phyloP scores from a whole-genome alignment of 2,329 filamentous ascomycete genomes.

The Aspergillus amoenus region DNA sequence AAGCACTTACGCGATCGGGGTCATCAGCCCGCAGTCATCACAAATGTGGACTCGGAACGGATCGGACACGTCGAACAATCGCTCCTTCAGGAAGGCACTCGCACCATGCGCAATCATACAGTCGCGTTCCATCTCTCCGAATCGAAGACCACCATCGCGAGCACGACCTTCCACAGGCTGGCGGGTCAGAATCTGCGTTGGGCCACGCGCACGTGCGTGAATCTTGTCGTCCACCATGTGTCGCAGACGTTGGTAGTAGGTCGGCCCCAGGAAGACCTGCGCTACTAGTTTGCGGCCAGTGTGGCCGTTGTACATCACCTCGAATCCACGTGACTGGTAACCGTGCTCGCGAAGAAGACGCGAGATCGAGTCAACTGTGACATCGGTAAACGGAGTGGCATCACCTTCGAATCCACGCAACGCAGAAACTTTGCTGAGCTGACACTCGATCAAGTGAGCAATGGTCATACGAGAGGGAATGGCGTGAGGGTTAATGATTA shows the following conservation, averaged over 20 bases:
- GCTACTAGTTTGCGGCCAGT: constrained; percentile 90
- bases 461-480: constrained; percentile 99
- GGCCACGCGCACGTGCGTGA: constrained; percentile 94
- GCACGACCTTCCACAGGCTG: constrained; percentile 98
- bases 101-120: constrained; percentile 99
- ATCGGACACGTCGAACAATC: constrained; percentile 95
- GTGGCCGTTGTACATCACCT: constrained; percentile 98
- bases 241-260: constrained; percentile 96
- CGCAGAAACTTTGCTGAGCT: constrained; percentile 92
- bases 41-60: constrained; percentile 98
- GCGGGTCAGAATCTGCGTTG: constrained; percentile 93
- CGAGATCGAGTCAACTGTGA: constrained; percentile 93
- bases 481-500: constrained; percentile 99
- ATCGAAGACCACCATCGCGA: constrained; percentile 93
- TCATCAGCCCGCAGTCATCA: constrained; percentile 98
- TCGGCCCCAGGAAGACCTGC: constrained; percentile 95
- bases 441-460: constrained; percentile 98
- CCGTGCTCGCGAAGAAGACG: constrained; percentile 81
- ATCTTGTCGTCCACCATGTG: constrained; percentile 99
- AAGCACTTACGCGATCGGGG: constrained; percentile 86
- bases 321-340: constrained; percentile 95
- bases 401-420: constrained; percentile 94
- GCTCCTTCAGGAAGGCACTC: constrained; percentile 93
- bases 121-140: constrained; percentile 99
- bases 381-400: constrained; percentile 95